phyloP scores from a whole-genome alignment of 208 protist species.

The Sergeia podlipaevii region DNA sequence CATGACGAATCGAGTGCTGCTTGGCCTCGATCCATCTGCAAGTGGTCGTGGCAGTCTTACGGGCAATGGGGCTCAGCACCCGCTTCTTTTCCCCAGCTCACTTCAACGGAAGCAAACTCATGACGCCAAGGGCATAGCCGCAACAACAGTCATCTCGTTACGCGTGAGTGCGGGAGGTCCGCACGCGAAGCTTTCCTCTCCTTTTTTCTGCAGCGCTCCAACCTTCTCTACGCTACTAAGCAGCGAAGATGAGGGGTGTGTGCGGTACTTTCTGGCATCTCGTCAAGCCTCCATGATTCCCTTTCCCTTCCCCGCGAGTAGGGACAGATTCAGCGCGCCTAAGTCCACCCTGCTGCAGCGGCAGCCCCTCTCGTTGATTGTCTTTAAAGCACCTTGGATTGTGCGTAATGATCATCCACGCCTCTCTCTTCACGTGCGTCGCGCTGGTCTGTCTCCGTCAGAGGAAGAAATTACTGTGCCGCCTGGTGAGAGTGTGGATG shows the following conservation, averaged over 20 bases:
- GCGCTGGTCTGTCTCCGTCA: background rate
- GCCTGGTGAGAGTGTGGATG: background rate
- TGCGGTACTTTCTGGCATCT: conserved; percentile 16
- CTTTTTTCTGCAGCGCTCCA: conserved; percentile 21
- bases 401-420: conserved; percentile 10
- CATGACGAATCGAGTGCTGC: no score
- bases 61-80: no score
- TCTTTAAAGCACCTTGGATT: background rate
- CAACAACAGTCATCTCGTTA: no score
- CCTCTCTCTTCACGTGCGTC: conserved; percentile 1
- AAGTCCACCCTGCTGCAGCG: background rate
- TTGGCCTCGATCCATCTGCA: no score
- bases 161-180: no score
- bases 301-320: no score
- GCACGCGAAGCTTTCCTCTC: conserved; percentile 14
- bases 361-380: background rate
- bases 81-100: background rate
- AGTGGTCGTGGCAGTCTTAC: no score
- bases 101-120: background rate
- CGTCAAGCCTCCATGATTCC: background rate
- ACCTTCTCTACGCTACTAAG: conserved; percentile 19
- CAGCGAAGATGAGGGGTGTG: conserved; percentile 14
- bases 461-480: no score
- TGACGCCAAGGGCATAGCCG: background rate
- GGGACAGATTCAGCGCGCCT: conserved; percentile 4